These are phyloP conservation scores for Aspergillus quadrilineatus DNA, from an alignment of 2,329 filamentous ascomycete species.

Conservation along the genomic window DNA sequence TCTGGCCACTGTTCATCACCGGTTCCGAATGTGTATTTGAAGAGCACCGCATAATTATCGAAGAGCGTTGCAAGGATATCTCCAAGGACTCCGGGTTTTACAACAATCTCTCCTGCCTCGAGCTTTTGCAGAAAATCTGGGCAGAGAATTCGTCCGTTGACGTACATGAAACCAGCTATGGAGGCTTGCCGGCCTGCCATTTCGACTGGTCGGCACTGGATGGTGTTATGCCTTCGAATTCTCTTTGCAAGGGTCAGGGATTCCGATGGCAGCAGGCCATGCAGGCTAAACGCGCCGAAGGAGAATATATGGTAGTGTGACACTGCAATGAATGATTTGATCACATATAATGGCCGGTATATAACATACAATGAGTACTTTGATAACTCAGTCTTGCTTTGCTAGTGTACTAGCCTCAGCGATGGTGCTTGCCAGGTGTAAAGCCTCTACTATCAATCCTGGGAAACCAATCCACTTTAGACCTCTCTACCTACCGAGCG, in stretches of 20 bases:
- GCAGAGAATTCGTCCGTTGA: constrained; percentile 36
- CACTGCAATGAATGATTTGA: not conserved
- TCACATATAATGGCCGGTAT: not conserved
- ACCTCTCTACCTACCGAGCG: no score
- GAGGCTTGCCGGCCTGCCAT: not conserved
- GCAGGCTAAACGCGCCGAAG: constrained; percentile 37
- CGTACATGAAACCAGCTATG: not conserved
- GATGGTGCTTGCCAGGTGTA: no score
- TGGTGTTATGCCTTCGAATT: constrained; percentile 3
- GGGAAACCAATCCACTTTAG: no score
- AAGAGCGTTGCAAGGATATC: constrained; percentile 78
- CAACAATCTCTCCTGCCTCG: constrained; percentile 84
- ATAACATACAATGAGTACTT: not conserved
- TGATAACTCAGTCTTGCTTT: not conserved
- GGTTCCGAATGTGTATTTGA: constrained; percentile 86
- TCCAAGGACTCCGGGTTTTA: constrained; percentile 87
- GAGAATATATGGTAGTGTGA: constrained; percentile 43
- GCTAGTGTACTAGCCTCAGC: no score
- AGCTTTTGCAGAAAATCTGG: constrained; percentile 85
- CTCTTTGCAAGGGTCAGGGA: constrained; percentile 22
- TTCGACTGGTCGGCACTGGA: constrained; percentile 14
- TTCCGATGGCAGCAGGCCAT: constrained; percentile 41
- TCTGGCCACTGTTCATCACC: constrained; percentile 90
- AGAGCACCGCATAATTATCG: constrained; percentile 73
- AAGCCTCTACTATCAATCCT: no score